Percentiles rank a stretch among this genome's conserved stretches.
phyloP scores from a whole-genome alignment of 192 early-diverging fungal species.

The Mortierella hygrophila region DNA sequence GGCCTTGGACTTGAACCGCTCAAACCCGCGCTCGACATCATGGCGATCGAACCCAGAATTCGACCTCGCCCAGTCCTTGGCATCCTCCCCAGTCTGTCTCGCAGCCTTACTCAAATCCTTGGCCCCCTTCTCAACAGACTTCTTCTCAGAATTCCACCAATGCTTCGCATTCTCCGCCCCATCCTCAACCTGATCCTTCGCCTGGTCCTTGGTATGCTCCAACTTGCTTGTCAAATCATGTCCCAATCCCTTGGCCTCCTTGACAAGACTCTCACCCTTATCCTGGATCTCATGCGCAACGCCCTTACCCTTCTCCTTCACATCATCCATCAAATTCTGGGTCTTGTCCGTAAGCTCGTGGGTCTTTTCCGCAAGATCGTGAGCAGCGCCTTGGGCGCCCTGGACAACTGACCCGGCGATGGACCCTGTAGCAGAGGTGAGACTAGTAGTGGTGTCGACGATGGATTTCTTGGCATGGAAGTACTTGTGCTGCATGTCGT shows the following conservation, averaged over 20 bases:
- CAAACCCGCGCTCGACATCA: constrained; percentile 40
- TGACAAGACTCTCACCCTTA: neutral
- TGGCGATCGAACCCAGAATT: constrained; percentile 15
- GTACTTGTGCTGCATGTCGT: constrained; percentile 33
- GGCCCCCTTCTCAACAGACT: constrained; percentile 10
- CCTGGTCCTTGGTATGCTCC: constrained; percentile 19
- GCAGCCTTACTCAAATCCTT: constrained; percentile 24
- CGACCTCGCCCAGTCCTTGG: constrained; percentile 6
- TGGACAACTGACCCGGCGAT: constrained; percentile 17
- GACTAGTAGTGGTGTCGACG: constrained; percentile 15
- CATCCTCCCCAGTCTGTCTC: neutral
- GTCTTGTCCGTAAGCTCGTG: constrained; percentile 35
- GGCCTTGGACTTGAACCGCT: constrained; percentile 25
- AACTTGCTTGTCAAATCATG: constrained; percentile 14
- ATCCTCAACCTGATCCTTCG: constrained; percentile 13
- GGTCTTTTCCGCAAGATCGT: constrained; percentile 38
- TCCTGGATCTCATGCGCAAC: constrained; percentile 29
- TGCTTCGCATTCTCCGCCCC: constrained; percentile 16
- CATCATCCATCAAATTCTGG: constrained; percentile 8
- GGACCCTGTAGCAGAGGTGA: constrained; percentile 13
- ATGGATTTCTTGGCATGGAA: constrained; percentile 22
- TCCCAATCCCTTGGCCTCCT: constrained; percentile 9
- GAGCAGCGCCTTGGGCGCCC: constrained; percentile 19
- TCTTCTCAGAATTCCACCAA: constrained; percentile 28
- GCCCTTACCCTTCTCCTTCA: constrained; percentile 36